Evolutionary conservation across 2,329 filamentous ascomycete species (phyloP).

Genomic region (Magnaporthiopsis rhizophila): DNA sequence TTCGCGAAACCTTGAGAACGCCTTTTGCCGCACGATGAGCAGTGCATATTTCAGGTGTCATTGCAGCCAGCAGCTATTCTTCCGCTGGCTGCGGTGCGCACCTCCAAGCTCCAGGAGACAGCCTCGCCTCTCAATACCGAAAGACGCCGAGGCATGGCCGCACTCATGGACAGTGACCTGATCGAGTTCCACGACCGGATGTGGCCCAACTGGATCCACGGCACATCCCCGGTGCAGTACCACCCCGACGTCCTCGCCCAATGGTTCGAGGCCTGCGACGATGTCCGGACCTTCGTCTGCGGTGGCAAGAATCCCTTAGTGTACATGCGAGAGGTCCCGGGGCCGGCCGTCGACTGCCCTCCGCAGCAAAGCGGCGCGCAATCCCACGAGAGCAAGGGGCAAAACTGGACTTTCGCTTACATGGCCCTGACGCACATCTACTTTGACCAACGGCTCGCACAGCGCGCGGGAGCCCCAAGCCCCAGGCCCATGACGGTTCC

Average conservation of each 20-base stretch:
- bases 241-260: background rate
- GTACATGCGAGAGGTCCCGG: background rate
- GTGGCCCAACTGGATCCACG: slow-evolving; percentile 2
- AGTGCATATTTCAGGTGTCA: too few species aligned
- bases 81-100: too few species aligned
- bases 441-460: slow-evolving; percentile 1
- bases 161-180: background rate
- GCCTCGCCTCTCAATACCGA: too few species aligned
- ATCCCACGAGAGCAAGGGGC: background rate
- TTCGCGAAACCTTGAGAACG: too few species aligned
- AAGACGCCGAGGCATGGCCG: background rate
- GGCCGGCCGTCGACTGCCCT: background rate
- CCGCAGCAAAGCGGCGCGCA: background rate
- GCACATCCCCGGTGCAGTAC: background rate
- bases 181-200: background rate
- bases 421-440: slow-evolving; percentile 6
- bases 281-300: slow-evolving; percentile 3
- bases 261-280: slow-evolving; percentile 4
- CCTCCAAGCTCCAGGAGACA: too few species aligned
- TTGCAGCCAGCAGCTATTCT: too few species aligned
- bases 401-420: background rate
- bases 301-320: background rate
- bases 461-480: background rate
- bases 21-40: too few species aligned
- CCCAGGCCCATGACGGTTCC: too few species aligned